Conservation (phyloP, 768 basidiomycete genomes). For the Suillus alpinus region DNA sequence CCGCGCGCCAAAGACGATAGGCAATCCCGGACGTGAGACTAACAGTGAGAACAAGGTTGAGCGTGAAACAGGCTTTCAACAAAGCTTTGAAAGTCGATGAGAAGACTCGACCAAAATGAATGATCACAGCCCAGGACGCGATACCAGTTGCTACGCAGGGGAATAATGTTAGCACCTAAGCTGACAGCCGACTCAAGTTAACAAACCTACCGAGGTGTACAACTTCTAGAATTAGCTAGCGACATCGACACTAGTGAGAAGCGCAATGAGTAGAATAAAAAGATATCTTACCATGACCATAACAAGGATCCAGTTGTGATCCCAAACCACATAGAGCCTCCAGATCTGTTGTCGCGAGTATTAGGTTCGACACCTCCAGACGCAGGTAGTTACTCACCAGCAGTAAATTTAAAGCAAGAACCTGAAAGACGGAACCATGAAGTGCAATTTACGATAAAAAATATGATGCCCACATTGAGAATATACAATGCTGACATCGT, state of each 20-base stretch:
- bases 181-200: neutral
- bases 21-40: slow-evolving; percentile 13
- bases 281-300: neutral
- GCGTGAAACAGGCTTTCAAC: neutral
- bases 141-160: neutral
- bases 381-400: neutral
- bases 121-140: neutral
- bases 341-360: neutral
- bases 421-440: neutral
- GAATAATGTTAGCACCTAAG: neutral
- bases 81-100: neutral
- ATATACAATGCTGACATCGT: neutral
- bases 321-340: slow-evolving; percentile 1
- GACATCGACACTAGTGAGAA: neutral
- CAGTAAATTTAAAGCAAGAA: neutral
- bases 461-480: neutral
- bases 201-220: neutral
- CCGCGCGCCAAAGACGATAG: slow-evolving; percentile 12
- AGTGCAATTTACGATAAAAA: neutral
- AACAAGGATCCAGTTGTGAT: neutral
- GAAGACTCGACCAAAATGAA: neutral
- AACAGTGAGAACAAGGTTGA: slow-evolving; percentile 13
- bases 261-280: neutral
- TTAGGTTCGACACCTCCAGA: neutral
- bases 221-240: neutral